These are phyloP conservation scores for Chloranthus sessilifolius DNA, from an alignment of 164 flowering plant species.

Conservation along the genomic window DNA sequence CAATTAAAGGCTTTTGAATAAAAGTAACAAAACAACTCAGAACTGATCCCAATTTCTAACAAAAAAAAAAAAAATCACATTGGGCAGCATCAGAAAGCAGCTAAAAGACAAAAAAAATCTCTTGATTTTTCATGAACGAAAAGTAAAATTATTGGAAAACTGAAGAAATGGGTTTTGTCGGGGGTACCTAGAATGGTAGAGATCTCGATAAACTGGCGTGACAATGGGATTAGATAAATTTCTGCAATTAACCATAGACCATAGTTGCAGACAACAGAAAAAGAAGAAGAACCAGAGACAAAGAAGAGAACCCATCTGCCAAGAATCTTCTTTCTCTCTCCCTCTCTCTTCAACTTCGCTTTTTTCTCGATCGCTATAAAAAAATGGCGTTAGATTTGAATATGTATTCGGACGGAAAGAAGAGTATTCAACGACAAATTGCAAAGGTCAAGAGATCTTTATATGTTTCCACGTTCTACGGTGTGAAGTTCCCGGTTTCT, in stretches of 20 bases:
- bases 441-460: neutral
- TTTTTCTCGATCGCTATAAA: neutral
- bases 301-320: slow-evolving; percentile 20
- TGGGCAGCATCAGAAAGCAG: neutral
- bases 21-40: neutral
- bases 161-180: slow-evolving; percentile 5
- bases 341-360: slow-evolving; percentile 7
- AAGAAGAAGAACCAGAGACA: slow-evolving; percentile 17
- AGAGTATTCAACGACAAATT: too few relatives aligned
- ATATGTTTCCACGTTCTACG: slow-evolving; percentile 21
- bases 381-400: neutral
- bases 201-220: slow-evolving; percentile 59
- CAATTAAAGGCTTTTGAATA: too few relatives aligned
- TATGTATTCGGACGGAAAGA: too few relatives aligned
- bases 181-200: slow-evolving; percentile 46
- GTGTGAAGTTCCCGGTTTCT: too few relatives aligned
- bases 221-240: slow-evolving; percentile 14
- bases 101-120: neutral
- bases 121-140: neutral
- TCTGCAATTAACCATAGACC: slow-evolving; percentile 22
- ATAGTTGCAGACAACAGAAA: slow-evolving; percentile 13
- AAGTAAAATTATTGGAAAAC: neutral
- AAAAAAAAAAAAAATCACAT: neutral
- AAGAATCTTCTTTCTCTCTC: slow-evolving; percentile 10
- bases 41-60: neutral